Percentiles rank a stretch among this genome's conserved stretches.
Conservation (phyloP, 2,329 filamentous ascomycete species). For the Ophiostoma ips region DNA sequence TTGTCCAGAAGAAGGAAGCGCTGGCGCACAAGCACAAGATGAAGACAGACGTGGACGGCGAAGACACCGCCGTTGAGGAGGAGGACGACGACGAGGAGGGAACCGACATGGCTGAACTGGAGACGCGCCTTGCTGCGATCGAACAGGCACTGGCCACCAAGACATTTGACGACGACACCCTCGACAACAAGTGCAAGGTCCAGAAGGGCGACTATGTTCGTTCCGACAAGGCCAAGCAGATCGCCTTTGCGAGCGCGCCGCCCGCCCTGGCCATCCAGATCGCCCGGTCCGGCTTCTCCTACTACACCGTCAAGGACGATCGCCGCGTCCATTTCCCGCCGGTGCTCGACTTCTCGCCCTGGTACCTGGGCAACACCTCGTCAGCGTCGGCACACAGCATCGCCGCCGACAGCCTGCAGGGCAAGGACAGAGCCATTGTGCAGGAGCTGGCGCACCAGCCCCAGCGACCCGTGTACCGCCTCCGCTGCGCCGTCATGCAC, state of each 20-base stretch:
- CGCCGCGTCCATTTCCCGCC: constrained; percentile 51
- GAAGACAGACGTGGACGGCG: too few relatives aligned
- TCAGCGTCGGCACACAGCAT: not conserved
- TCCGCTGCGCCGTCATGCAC: not conserved
- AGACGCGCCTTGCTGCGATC: not conserved
- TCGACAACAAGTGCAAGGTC: constrained; percentile 38
- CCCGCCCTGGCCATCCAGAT: constrained; percentile 73
- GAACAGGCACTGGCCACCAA: not conserved
- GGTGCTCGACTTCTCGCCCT: constrained; percentile 62
- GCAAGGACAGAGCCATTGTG: not conserved
- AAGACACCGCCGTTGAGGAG: too few relatives aligned
- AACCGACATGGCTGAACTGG: not conserved
- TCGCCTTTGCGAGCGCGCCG: constrained; percentile 70
- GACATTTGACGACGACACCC: not conserved
- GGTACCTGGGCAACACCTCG: constrained; percentile 53
- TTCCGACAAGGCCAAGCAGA: constrained; percentile 79
- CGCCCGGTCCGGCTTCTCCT: constrained; percentile 84
- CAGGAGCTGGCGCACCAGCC: not conserved
- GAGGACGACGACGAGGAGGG: not conserved
- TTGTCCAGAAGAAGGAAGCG: not conserved
- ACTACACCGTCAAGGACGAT: constrained; percentile 21
- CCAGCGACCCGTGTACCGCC: not conserved
- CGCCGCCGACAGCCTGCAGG: not conserved
- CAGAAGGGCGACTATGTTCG: constrained; percentile 47
- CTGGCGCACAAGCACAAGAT: too few relatives aligned